Percentiles rank a stretch among this genome's conserved stretches.
Evolutionary conservation across 139 green algal species (phyloP).

Genomic region (Tetraselmis chui): DNA sequence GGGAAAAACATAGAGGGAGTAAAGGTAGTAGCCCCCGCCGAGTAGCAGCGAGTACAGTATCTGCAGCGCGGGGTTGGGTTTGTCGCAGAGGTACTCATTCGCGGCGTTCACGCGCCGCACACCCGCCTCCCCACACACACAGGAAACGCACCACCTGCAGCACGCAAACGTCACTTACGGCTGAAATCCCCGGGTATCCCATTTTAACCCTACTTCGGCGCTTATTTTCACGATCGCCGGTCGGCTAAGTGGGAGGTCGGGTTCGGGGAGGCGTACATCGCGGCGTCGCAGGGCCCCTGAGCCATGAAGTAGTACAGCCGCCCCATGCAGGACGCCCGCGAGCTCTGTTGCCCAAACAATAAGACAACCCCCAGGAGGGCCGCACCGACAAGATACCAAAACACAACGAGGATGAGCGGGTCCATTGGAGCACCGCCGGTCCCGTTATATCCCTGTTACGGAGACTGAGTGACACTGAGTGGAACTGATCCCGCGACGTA

Average conservation of each 20-base stretch:
- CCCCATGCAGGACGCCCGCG: background rate
- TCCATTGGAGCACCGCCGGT: background rate
- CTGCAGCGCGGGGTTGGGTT: constrained; percentile 33
- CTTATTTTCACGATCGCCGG: background rate
- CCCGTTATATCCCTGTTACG: too few relatives aligned
- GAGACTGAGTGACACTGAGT: too few relatives aligned
- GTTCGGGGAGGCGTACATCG: constrained; percentile 16
- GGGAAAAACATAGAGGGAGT: constrained; percentile 26
- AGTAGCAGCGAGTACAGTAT: constrained; percentile 35
- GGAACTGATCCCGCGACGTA: too few relatives aligned
- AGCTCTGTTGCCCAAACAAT: background rate
- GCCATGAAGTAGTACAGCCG: constrained; percentile 24
- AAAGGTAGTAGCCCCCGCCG: constrained; percentile 19
- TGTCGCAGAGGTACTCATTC: constrained; percentile 21
- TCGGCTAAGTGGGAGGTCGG: background rate
- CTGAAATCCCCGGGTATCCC: background rate
- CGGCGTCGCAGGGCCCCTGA: constrained; percentile 4
- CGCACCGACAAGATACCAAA: background rate
- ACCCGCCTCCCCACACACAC: constrained; percentile 7
- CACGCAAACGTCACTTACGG: background rate
- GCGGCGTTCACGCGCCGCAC: background rate
- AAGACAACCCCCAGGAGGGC: background rate
- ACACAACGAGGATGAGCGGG: background rate
- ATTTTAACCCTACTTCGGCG: background rate
- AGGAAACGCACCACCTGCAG: constrained; percentile 5